phyloP scores from a whole-genome alignment of 1,284 basidiomycete species.

The Tylopilus sp. region DNA sequence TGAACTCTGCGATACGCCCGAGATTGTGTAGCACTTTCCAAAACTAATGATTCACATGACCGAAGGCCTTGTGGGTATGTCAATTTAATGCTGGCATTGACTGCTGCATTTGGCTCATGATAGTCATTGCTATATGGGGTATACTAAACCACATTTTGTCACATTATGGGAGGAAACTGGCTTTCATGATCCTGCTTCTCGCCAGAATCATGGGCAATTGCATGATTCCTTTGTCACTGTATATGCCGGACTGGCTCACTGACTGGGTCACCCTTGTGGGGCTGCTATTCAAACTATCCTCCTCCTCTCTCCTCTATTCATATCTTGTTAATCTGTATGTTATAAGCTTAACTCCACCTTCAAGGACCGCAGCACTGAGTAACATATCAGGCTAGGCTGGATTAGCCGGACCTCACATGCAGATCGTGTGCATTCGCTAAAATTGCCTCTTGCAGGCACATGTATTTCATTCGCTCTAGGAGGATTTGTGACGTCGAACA shows the following conservation, averaged over 20 bases:
- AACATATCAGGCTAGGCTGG: slow-evolving; percentile 26
- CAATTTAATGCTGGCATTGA: not conserved
- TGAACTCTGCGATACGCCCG: slow-evolving; percentile 22
- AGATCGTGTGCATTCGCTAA: not conserved
- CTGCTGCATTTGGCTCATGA: slow-evolving; percentile 3
- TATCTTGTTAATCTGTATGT: slow-evolving; percentile 27
- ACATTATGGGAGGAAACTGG: slow-evolving; percentile 29
- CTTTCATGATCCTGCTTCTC: slow-evolving; percentile 20
- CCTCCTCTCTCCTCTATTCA: slow-evolving; percentile 5
- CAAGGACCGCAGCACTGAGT: slow-evolving; percentile 30
- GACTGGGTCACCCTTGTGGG: slow-evolving; percentile 16
- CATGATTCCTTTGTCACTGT: slow-evolving; percentile 21
- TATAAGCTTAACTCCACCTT: not conserved
- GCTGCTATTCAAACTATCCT: slow-evolving; percentile 15
- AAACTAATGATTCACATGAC: slow-evolving; percentile 11
- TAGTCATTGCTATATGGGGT: slow-evolving; percentile 19
- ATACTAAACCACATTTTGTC: slow-evolving; percentile 23
- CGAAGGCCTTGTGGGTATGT: slow-evolving; percentile 25
- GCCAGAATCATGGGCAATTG: slow-evolving; percentile 12
- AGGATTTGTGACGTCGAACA: slow-evolving; percentile 27
- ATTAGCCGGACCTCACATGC: slow-evolving; percentile 11
- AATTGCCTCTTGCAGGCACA: slow-evolving; percentile 16
- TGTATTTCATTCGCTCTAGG: slow-evolving; percentile 28
- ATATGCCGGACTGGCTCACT: slow-evolving; percentile 6
- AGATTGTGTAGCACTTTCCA: slow-evolving; percentile 21